These are phyloP conservation scores for Copromyces sp. DNA, from an alignment of 495 filamentous ascomycete species.

Conservation along the genomic window DNA sequence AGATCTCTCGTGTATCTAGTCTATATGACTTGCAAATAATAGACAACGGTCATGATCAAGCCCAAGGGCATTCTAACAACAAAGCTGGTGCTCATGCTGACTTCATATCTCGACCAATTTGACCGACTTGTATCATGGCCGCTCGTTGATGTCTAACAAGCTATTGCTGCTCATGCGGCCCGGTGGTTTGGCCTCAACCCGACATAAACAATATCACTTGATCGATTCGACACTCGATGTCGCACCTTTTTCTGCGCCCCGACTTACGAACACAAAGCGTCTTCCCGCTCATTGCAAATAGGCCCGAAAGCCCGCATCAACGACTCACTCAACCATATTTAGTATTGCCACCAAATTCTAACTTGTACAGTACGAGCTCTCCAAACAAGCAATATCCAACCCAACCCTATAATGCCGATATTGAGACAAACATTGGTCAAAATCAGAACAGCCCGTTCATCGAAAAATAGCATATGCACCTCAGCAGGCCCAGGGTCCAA, in stretches of 20 bases:
- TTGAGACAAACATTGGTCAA: not conserved
- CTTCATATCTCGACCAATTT: not conserved
- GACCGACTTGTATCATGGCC: too few relatives aligned
- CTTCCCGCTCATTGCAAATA: not conserved
- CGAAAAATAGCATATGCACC: not conserved
- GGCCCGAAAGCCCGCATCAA: not conserved
- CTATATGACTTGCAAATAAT: not conserved
- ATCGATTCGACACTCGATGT: not conserved
- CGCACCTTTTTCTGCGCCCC: not conserved
- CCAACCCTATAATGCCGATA: too few relatives aligned
- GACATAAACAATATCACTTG: not conserved
- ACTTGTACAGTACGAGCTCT: too few relatives aligned
- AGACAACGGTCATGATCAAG: not conserved
- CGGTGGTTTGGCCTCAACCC: not conserved
- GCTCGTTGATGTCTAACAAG: too few relatives aligned
- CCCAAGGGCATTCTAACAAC: not conserved
- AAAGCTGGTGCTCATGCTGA: not conserved
- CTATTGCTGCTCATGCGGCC: too few relatives aligned
- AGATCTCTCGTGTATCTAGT: not conserved
- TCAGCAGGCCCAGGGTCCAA: not conserved
- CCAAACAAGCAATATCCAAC: too few relatives aligned
- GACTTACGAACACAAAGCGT: not conserved
- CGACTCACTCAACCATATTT: not conserved
- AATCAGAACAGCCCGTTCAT: not conserved
- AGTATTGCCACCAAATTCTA: too few relatives aligned